Percentiles rank a stretch among this genome's conserved stretches.
Evolutionary conservation across 139 green algal species (phyloP).

Genomic region (Tetradesmus obliquus): DNA sequence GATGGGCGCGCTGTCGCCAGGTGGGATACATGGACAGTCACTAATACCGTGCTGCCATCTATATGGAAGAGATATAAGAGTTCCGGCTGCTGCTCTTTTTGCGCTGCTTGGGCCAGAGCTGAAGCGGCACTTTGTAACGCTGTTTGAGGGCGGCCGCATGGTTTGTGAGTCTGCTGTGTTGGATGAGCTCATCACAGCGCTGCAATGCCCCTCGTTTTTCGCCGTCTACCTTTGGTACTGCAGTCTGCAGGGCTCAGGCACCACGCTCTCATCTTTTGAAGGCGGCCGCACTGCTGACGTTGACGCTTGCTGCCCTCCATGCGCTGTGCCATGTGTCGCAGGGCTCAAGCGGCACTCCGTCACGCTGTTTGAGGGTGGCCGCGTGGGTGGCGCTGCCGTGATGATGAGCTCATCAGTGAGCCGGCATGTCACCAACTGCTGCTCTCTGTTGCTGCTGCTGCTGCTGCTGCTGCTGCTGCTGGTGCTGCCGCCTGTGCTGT

Average conservation of each 20-base stretch:
- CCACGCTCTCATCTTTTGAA: background rate
- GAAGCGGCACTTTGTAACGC: slow-evolving; percentile 83
- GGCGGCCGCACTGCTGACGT: background rate
- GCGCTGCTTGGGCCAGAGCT: slow-evolving; percentile 62
- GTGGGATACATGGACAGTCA: slow-evolving; percentile 34
- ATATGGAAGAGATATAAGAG: background rate
- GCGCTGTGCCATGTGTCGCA: slow-evolving; percentile 32
- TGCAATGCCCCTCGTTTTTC: background rate
- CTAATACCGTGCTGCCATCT: no score
- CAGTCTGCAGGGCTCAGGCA: no score
- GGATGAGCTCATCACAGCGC: slow-evolving; percentile 61
- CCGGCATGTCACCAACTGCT: slow-evolving; percentile 65
- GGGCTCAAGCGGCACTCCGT: slow-evolving; percentile 85
- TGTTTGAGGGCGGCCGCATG: slow-evolving; percentile 92
- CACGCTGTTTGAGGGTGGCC: slow-evolving; percentile 89
- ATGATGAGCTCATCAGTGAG: slow-evolving; percentile 48
- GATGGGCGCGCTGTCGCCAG: slow-evolving; percentile 89
- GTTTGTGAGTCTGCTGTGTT: slow-evolving; percentile 66
- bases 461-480: background rate
- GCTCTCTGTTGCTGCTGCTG: background rate
- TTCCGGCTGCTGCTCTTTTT: no score
- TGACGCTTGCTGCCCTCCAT: background rate
- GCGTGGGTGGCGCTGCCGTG: slow-evolving; percentile 78
- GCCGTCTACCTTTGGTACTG: no score
- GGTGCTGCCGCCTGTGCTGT: background rate